Base-by-base conservation (phyloP, 129 eudicot species). In the Helichrysum umbraculigerum region DNA sequence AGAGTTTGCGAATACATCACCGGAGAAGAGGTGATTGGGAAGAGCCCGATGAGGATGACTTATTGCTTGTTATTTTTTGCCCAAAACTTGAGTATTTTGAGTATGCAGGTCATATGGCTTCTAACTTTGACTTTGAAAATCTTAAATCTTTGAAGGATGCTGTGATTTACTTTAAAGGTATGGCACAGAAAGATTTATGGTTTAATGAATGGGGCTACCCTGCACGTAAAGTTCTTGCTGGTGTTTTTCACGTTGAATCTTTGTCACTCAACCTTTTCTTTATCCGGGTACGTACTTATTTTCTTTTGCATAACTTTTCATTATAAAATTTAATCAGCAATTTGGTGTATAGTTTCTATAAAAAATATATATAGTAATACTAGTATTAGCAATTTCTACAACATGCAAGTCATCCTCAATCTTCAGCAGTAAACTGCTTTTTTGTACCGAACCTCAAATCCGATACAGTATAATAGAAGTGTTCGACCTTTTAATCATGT, bases 191-290 rank as follows among this genome's bases (percentile, higher is more conserved):
- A 50, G 35, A 16, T 29, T 66, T 8, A 52, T 22, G n/a, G 56
- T n/a, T n/a, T n/a, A n/a, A 67, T 34, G 28, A 4, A 6, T 30
- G 54, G 54, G 66, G 15, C 17, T 35, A 41, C 19, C n/a, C n/a
- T 17, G 14, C 60, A 19, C 44, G 71, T 30, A 39, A 42, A 28
- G 11, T 78, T 54, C 44, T 78, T 70, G 63, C 37, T 29, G 54
- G 35, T 41, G 20, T 59, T 70, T 78, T 76, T 15, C 54, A 70
- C 44, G 54, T 70, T 35, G 81, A 78, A 71, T 59, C 62, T 78
- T 70, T 78, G 51, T 78, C 71, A 14, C 14, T 60, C 39, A 60
- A 21, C 28, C 33, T 12, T 33, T 60, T 17, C 33, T 69, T 33
- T n/a, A 5, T 59, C 17, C 37, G 50, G 81, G 76, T 78, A 78